Percentiles rank a stretch among this genome's conserved stretches.
Evolutionary conservation across 768 basidiomycete species (phyloP).

Genomic region (Naganishia kalamii): DNA sequence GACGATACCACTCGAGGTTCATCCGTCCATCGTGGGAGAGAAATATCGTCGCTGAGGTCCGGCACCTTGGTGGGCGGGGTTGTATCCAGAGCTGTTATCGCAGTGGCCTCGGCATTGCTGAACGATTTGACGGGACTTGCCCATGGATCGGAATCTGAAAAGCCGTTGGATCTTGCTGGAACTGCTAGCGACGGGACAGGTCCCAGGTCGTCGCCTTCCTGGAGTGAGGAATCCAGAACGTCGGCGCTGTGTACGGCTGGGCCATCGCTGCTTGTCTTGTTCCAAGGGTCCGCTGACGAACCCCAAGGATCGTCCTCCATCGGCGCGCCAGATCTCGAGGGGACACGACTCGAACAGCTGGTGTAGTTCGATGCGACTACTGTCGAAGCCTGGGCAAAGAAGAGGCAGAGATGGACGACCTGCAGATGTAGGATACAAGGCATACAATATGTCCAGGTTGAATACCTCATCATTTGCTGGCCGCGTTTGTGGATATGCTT

Average conservation of each 20-base stretch:
- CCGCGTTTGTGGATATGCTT: no score
- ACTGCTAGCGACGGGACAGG: neutral
- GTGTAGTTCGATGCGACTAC: no score
- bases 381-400: no score
- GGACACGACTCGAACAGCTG: no score
- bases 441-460: no score
- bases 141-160: conserved; percentile 2
- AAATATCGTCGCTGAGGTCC: neutral
- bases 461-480: no score
- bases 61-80: neutral
- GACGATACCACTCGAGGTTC: no score
- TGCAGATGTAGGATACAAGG: no score
- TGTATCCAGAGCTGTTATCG: neutral
- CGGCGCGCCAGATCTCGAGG: neutral
- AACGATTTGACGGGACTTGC: neutral
- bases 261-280: neutral
- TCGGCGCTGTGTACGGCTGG: no score
- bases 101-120: neutral
- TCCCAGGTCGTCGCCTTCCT: neutral
- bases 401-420: no score
- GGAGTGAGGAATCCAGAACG: no score
- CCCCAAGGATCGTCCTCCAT: conserved; percentile 15
- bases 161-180: neutral
- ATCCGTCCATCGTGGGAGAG: no score
- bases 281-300: neutral